Percentiles rank a stretch among this genome's conserved stretches.
phyloP scores from a whole-genome alignment of 1,284 basidiomycete genomes.

The Boletus putidus region DNA sequence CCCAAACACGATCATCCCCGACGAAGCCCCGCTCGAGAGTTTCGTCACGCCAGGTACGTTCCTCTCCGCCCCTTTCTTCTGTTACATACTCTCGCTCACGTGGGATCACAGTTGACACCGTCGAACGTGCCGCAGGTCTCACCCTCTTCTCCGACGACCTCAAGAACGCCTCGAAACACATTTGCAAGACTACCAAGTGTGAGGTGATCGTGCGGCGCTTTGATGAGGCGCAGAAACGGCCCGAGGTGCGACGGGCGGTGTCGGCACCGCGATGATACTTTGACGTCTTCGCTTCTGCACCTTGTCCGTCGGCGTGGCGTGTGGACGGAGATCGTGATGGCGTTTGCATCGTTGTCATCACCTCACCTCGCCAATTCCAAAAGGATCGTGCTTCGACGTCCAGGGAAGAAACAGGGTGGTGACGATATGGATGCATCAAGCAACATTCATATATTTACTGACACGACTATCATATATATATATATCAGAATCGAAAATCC shows the following conservation, averaged over 20 bases:
- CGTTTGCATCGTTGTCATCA: too few species aligned
- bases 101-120: conserved; percentile 46
- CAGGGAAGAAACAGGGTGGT: conserved; percentile 2
- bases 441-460: conserved; percentile 28
- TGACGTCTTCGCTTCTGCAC: conserved; percentile 9
- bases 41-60: conserved; percentile 78
- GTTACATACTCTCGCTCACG: background rate
- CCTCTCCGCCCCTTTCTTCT: background rate
- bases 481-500: conserved; percentile 20
- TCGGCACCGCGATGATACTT: conserved; percentile 51
- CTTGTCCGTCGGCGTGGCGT: too few species aligned
- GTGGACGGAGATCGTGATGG: background rate
- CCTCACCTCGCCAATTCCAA: background rate
- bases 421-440: conserved; percentile 32
- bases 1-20: conserved; percentile 87
- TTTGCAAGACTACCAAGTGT: conserved; percentile 86
- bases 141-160: conserved; percentile 85
- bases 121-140: conserved; percentile 90
- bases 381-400: background rate
- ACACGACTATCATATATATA: conserved; percentile 28
- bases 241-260: conserved; percentile 53
- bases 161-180: conserved; percentile 79
- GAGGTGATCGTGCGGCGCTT: conserved; percentile 83
- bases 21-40: conserved; percentile 73
- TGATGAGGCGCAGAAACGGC: conserved; percentile 81